Base-by-base conservation (phyloP, 179 eudicot genomes). In the Camellia oleifera region DNA sequence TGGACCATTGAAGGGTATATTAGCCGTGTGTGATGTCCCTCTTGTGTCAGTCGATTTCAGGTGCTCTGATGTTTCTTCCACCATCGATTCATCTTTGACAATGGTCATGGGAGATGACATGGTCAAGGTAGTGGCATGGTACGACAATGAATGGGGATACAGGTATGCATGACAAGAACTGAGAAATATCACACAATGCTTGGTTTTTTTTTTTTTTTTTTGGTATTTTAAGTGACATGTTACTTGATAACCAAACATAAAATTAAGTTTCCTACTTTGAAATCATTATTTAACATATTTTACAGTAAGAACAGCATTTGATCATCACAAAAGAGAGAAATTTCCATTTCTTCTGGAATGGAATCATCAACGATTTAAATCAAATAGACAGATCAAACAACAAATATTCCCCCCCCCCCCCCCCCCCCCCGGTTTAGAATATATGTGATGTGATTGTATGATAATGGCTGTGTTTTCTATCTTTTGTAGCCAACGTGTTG, bases 31-130 rank as follows among this genome's bases (percentile, higher is more conserved):
- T 18, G 99, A 94, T 48, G 85, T 69, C 32, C 99, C 99, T 70
- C 92, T 96, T 0, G 99, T 96, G 72, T 96, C 99, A 0, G 98
- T 96, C 3, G 99, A 96, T 74, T 96, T 96, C 83, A 86, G 94
- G 82, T 94, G 97, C 91, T n/a, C 87, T 10, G 97, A 96, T 75
- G 96, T 96, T 72, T 96, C 99, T 2, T 79, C 94, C 69, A 91
- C 97, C 79, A 89, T 96, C 9, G 99, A 96, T 72, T 88, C 98
- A 8, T 96, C 99, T 18, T 89, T 96, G 83, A 94, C 97, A 12
- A 96, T 96, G 99, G 99, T 96, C 75, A 96, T 94, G 99, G 99
- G 99, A 69, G 99, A 92, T 77, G 99, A 96, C 62, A 96, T 96
- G 99, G 96, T 94, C 69, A 94, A 94, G 92, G 98, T 94, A 53